These are phyloP conservation scores for Globisporangium megalacanthum DNA, from an alignment of 352 stramenopile species.

Conservation along the genomic window DNA sequence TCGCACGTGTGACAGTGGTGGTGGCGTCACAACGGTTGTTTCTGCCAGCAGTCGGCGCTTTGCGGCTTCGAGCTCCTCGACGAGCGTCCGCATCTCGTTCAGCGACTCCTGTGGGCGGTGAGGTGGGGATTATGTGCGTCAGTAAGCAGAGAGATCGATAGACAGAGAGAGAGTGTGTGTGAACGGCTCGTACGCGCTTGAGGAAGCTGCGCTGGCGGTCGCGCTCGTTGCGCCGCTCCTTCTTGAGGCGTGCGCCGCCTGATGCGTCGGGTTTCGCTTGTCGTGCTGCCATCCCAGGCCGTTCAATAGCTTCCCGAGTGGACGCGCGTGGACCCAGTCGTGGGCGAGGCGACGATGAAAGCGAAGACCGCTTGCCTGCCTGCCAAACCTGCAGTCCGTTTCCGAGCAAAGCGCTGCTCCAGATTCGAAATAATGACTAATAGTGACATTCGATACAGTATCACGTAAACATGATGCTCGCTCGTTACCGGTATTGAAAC, in stretches of 20 bases:
- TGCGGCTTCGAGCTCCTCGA: conserved; percentile 36
- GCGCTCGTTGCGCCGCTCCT: conserved; percentile 47
- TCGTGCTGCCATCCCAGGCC: conserved; percentile 1
- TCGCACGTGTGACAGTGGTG: not conserved
- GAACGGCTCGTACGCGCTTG: conserved; percentile 30
- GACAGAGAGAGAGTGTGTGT: not conserved
- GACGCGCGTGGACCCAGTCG: not conserved
- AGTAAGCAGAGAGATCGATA: not conserved
- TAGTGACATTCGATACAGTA: too few species aligned
- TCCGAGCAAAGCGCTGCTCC: too few species aligned
- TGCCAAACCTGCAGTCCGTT: too few species aligned
- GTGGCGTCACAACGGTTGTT: not conserved
- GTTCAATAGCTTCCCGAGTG: not conserved
- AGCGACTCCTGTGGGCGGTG: conserved; percentile 32
- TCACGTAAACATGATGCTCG: too few species aligned
- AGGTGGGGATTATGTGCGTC: not conserved
- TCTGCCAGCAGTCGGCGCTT: conserved; percentile 31
- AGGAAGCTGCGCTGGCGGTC: conserved; percentile 48
- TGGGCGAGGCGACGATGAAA: too few species aligned
- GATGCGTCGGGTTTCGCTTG: not conserved
- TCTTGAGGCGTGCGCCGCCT: conserved; percentile 13
- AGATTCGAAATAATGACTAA: too few species aligned
- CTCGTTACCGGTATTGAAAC: too few species aligned
- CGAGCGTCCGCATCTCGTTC: conserved; percentile 35
- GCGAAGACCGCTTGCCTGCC: too few species aligned